A percentile compares a stretch with the other conserved stretches of the same genome.
Evolutionary conservation across 2,329 filamentous ascomycete genomes (phyloP).

Genomic region (Truncatella angustata): DNA sequence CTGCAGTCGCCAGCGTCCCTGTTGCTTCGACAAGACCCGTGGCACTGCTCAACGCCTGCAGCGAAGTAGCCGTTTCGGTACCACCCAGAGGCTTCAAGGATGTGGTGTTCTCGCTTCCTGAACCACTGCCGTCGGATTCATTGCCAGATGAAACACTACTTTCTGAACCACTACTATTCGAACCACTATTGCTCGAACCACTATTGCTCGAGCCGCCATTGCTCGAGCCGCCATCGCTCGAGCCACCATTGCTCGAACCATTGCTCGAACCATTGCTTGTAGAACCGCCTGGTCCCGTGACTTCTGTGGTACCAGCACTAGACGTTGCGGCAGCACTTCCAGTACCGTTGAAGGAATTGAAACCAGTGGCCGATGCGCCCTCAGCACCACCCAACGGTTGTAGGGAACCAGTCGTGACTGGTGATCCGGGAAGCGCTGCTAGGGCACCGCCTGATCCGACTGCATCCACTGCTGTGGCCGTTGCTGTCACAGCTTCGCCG

Average conservation of each 20-base stretch:
- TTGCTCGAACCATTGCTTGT: too few relatives aligned
- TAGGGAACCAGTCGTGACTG: not conserved
- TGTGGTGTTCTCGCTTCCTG: not conserved
- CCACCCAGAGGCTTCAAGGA: slow-evolving; percentile 2
- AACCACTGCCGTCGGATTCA: too few relatives aligned
- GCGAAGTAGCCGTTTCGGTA: not conserved
- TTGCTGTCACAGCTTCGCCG: not conserved
- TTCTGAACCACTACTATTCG: too few relatives aligned
- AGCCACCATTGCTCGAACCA: too few relatives aligned
- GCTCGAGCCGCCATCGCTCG: too few relatives aligned
- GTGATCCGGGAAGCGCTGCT: not conserved
- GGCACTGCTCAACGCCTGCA: not conserved
- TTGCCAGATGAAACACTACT: too few relatives aligned
- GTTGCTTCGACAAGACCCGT: not conserved
- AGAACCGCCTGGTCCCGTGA: not conserved
- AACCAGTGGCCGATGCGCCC: not conserved
- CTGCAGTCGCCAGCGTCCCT: not conserved
- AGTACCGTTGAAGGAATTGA: not conserved
- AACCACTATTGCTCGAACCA: too few relatives aligned
- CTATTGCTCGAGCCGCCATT: too few relatives aligned
- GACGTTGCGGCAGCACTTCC: not conserved
- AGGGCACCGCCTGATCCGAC: not conserved
- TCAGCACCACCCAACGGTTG: not conserved
- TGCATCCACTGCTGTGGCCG: not conserved
- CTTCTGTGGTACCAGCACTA: not conserved